Evolutionary conservation across 2,329 filamentous ascomycete species (phyloP).

Genomic region (Diaporthe batatas): DNA sequence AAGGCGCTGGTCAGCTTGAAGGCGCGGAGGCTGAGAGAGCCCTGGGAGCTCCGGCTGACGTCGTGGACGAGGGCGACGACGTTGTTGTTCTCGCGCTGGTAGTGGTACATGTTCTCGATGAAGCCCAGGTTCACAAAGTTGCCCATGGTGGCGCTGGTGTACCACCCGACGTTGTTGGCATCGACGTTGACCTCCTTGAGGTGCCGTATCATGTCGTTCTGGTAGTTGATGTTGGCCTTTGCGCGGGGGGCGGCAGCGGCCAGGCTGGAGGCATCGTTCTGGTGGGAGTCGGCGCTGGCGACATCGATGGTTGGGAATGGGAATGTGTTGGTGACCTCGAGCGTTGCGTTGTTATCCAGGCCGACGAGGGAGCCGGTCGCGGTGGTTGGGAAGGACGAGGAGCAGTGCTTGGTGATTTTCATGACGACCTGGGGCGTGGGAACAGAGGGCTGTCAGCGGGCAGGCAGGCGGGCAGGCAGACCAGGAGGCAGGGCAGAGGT

Average conservation of each 20-base stretch:
- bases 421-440: conserved; percentile 79
- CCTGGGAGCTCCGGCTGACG: conserved; percentile 93
- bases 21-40: conserved; percentile 87
- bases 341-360: conserved; percentile 84
- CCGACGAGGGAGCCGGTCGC: conserved; percentile 93
- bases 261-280: conserved; percentile 79
- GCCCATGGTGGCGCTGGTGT: conserved; percentile 98
- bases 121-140: conserved; percentile 97
- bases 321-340: conserved; percentile 96
- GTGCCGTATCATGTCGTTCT: conserved; percentile 97
- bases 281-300: conserved; percentile 77
- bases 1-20: conserved; percentile 91
- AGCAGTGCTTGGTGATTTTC: conserved; percentile 98
- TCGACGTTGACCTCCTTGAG: conserved; percentile 98
- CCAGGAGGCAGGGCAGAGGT: background rate
- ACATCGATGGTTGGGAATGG: conserved; percentile 89
- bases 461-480: background rate
- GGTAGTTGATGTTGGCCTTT: conserved; percentile 89
- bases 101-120: conserved; percentile 98
- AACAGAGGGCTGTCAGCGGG: conserved; percentile 30
- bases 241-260: conserved; percentile 91
- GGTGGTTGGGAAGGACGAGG: conserved; percentile 86
- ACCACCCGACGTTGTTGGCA: conserved; percentile 98
- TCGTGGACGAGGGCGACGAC: conserved; percentile 94
- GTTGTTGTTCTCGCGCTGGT: conserved; percentile 94